These are phyloP conservation scores for Penicillium aurantiogriseum DNA, from an alignment of 2,329 filamentous ascomycete species.

Conservation along the genomic window DNA sequence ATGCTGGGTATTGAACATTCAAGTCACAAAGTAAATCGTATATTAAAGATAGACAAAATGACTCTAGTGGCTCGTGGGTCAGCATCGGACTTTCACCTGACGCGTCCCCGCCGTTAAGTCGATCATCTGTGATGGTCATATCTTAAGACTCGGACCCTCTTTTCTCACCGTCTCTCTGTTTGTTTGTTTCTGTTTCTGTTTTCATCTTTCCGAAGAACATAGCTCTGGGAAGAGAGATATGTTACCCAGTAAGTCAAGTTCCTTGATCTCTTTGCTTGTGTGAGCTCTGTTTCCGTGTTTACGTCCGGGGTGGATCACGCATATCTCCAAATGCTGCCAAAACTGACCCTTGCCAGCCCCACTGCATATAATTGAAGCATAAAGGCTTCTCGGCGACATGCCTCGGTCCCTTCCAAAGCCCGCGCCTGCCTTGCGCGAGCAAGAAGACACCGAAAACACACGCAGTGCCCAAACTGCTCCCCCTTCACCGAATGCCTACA, in stretches of 20 bases:
- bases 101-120: background rate
- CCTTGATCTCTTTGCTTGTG: background rate
- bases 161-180: background rate
- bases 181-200: background rate
- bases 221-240: background rate
- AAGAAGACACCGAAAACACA: constrained; percentile 13
- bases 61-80: background rate
- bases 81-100: background rate
- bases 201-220: background rate
- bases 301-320: constrained; percentile 1
- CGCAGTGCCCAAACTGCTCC: constrained; percentile 32
- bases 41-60: background rate
- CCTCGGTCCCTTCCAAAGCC: constrained; percentile 34
- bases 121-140: constrained; percentile 7
- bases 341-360: constrained; percentile 8
- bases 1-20: background rate
- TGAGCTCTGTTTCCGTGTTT: background rate
- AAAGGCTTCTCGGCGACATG: constrained; percentile 22
- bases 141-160: background rate
- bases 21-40: background rate
- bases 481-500: constrained; percentile 37
- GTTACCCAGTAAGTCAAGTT: background rate
- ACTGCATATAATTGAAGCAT: constrained; percentile 4
- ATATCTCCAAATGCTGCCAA: background rate
- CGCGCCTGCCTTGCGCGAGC: constrained; percentile 14